Conservation (phyloP, 345 rosid genomes). For the Hevea brasiliensis region DNA sequence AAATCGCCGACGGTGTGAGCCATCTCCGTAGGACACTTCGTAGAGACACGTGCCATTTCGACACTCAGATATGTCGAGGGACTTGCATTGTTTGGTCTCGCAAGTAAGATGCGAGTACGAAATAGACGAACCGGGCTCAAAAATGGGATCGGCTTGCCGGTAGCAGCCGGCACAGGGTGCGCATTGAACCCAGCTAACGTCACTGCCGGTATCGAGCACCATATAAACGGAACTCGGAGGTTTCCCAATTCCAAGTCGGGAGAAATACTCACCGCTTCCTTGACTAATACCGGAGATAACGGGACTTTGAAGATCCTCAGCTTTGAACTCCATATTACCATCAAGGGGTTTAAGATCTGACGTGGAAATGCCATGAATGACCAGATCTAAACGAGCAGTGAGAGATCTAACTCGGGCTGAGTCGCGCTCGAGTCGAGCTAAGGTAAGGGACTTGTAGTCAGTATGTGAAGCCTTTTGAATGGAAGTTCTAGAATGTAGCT, state of each 20-base stretch:
- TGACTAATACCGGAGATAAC: constrained; percentile 73
- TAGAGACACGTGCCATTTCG: constrained; percentile 70
- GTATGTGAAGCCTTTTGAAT: constrained; percentile 33
- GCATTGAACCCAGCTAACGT: constrained; percentile 89
- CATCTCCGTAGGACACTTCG: constrained; percentile 87
- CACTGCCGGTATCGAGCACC: constrained; percentile 90
- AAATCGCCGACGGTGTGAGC: constrained; percentile 87
- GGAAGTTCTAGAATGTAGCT: constrained; percentile 53
- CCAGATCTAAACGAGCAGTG: constrained; percentile 51
- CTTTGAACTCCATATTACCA: constrained; percentile 18
- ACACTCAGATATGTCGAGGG: constrained; percentile 70
- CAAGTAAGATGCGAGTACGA: constrained; percentile 69
- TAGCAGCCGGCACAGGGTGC: constrained; percentile 87
- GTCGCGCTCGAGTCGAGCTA: constrained; percentile 70
- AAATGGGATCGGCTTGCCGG: constrained; percentile 83
- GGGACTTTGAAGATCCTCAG: constrained; percentile 50
- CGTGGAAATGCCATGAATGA: constrained; percentile 32
- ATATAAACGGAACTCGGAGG: constrained; percentile 68
- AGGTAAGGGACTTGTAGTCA: constrained; percentile 65
- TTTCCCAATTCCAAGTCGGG: constrained; percentile 75
- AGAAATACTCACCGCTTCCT: constrained; percentile 96
- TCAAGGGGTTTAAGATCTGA: constrained; percentile 57
- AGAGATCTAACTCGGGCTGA: constrained; percentile 64
- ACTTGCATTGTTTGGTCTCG: constrained; percentile 51
- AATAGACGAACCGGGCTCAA: constrained; percentile 66